Percentiles rank a stretch among this genome's conserved stretches.
Conservation (phyloP, 2,329 filamentous ascomycete genomes). For the Eutypa lata region DNA sequence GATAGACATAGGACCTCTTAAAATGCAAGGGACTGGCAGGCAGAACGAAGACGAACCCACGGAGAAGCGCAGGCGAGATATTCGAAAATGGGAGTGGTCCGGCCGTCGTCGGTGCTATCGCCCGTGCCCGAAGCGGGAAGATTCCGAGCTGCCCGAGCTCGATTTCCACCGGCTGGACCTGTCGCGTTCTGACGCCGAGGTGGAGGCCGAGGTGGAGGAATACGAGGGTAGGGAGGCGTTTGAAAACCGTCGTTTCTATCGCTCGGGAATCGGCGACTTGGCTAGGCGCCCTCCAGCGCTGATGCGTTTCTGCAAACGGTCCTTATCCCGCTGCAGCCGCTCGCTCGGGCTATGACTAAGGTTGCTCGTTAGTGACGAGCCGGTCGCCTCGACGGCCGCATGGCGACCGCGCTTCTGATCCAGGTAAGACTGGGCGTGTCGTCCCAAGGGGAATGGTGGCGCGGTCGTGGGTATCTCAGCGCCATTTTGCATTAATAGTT, state of each 20-base stretch:
- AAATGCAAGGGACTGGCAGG: background rate
- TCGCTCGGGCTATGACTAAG: slow-evolving; percentile 39
- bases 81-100: background rate
- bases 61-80: background rate
- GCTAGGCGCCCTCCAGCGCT: slow-evolving; percentile 73
- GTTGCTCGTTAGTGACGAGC: slow-evolving; percentile 50
- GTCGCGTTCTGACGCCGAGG: background rate
- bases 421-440: slow-evolving; percentile 77
- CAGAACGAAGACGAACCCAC: background rate
- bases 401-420: slow-evolving; percentile 67
- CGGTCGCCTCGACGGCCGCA: slow-evolving; percentile 36
- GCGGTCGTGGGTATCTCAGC: slow-evolving; percentile 75
- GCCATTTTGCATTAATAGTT: slow-evolving; percentile 89
- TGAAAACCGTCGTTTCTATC: slow-evolving; percentile 33
- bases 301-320: slow-evolving; percentile 74
- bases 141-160: slow-evolving; percentile 13
- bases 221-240: slow-evolving; percentile 15
- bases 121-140: background rate
- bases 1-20: background rate
- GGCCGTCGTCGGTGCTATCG: background rate
- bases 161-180: background rate
- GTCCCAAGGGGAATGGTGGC: slow-evolving; percentile 80
- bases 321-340: slow-evolving; percentile 58
- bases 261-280: slow-evolving; percentile 59
- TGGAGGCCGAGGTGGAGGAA: background rate